Conservation (phyloP, 2,329 filamentous ascomycete species). For the Cadophora sp. region DNA sequence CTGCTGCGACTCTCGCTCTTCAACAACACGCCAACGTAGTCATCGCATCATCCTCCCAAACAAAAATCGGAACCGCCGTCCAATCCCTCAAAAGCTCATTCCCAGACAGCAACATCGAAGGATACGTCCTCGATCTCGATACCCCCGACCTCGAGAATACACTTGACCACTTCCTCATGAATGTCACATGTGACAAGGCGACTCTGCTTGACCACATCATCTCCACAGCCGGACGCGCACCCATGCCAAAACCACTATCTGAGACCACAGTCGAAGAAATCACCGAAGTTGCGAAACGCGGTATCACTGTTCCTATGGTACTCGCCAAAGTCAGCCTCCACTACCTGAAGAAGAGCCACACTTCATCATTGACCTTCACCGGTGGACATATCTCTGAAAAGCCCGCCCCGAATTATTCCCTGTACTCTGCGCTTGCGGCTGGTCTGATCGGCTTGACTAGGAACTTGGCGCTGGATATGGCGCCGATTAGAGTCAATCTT, state of each 20-base stretch:
- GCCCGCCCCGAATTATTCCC: background rate
- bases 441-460: slow-evolving; percentile 59
- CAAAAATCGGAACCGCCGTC: slow-evolving; percentile 55
- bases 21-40: slow-evolving; percentile 58
- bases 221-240: slow-evolving; percentile 26
- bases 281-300: background rate
- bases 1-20: slow-evolving; percentile 62
- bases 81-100: slow-evolving; percentile 18
- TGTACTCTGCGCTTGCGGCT: slow-evolving; percentile 52
- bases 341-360: background rate
- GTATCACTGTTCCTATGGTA: slow-evolving; percentile 49
- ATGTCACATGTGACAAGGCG: background rate
- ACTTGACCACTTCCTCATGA: slow-evolving; percentile 53
- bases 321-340: background rate
- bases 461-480: slow-evolving; percentile 65
- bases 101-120: slow-evolving; percentile 15
- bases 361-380: background rate
- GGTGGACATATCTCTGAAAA: background rate
- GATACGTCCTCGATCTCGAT: slow-evolving; percentile 28
- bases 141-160: slow-evolving; percentile 27
- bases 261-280: background rate
- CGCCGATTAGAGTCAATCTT: slow-evolving; percentile 66
- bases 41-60: slow-evolving; percentile 25
- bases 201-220: slow-evolving; percentile 34
- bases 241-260: slow-evolving; percentile 10